Conservation (phyloP, 495 filamentous ascomycete genomes). For the Bombardia bombarda region DNA sequence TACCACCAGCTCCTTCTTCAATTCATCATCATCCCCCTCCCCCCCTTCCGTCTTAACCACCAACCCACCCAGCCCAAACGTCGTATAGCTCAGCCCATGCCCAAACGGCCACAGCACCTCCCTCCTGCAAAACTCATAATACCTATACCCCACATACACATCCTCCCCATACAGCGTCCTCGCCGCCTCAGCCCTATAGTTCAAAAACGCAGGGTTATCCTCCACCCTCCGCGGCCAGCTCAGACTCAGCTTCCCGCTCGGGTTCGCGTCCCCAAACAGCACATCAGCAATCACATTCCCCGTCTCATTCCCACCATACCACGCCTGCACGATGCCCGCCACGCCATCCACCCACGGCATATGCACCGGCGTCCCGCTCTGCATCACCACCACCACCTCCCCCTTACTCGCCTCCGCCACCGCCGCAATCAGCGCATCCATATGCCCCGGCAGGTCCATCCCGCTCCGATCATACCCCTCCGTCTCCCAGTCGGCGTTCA, state of each 20-base stretch:
- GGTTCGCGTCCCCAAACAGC: slow-evolving; percentile 58
- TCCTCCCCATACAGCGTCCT: slow-evolving; percentile 70
- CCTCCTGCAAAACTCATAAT: slow-evolving; percentile 60
- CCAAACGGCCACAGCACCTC: slow-evolving; percentile 64
- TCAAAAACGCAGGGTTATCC: slow-evolving; percentile 69
- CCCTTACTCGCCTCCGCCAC: slow-evolving; percentile 50
- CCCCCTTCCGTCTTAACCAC: slow-evolving; percentile 17
- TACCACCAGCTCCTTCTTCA: slow-evolving; percentile 28
- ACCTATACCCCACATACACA: slow-evolving; percentile 69
- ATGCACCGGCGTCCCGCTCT: slow-evolving; percentile 55
- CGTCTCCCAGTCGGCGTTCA: slow-evolving; percentile 58
- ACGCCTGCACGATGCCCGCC: slow-evolving; percentile 45
- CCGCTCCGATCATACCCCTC: slow-evolving; percentile 56
- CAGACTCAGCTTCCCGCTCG: slow-evolving; percentile 58
- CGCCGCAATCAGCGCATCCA: slow-evolving; percentile 49
- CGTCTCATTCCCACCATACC: slow-evolving; percentile 54
- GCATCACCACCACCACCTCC: slow-evolving; percentile 53
- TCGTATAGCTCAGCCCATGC: slow-evolving; percentile 66
- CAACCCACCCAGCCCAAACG: slow-evolving; percentile 51
- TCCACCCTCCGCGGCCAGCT: slow-evolving; percentile 58
- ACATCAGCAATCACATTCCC: slow-evolving; percentile 62
- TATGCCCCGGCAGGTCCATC: slow-evolving; percentile 51
- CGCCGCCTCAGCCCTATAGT: slow-evolving; percentile 62
- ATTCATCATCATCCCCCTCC: slow-evolving; percentile 9
- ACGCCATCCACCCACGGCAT: slow-evolving; percentile 55